Conservation (phyloP, 129 eudicot species). For the Chrysanthemum makinoi region DNA sequence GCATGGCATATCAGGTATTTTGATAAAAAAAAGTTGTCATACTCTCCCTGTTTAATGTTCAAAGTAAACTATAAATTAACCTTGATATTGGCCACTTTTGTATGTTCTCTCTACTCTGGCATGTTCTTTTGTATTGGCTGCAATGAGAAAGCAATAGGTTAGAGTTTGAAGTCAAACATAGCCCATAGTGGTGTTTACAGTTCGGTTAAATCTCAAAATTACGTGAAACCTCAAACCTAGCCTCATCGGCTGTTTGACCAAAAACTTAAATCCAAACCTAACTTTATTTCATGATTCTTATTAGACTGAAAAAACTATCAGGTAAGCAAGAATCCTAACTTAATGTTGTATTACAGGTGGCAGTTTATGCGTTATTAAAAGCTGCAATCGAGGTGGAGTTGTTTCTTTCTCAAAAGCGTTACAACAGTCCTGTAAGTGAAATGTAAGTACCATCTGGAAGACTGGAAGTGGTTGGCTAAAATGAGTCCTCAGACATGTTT, state of each 20-base stretch:
- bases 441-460: conserved; percentile 55
- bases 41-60: background rate
- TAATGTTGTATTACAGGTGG: conserved; percentile 45
- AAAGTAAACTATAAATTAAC: background rate
- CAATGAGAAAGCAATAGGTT: no score
- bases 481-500: conserved; percentile 8
- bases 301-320: conserved; percentile 1
- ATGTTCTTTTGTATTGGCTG: no score
- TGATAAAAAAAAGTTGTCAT: background rate
- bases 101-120: no score
- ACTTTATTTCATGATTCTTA: background rate
- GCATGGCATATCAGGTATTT: conserved; percentile 70
- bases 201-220: no score
- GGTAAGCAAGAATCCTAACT: background rate
- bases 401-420: conserved; percentile 80
- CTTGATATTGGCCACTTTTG: no score
- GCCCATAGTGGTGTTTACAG: no score
- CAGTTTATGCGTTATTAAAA: conserved; percentile 64
- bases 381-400: conserved; percentile 71
- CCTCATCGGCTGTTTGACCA: no score
- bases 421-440: conserved; percentile 51
- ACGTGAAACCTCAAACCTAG: no score
- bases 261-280: no score
- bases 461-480: background rate
- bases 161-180: no score